Base-by-base conservation (phyloP, 1,139 yeast genomes). In the Yamadazyma membranifaciens region DNA sequence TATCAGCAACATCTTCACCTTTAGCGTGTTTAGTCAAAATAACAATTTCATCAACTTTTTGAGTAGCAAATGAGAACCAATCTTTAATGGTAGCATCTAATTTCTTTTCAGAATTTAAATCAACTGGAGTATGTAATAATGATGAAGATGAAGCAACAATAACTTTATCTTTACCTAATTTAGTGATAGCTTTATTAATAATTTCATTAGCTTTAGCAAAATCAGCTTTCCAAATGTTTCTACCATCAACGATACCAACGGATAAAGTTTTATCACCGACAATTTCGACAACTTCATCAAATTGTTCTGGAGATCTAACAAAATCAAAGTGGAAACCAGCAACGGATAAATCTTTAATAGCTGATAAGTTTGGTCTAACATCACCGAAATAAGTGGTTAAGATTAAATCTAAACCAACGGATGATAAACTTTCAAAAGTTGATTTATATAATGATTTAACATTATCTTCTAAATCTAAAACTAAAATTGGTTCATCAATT, bases 161-260 rank as follows among this genome's bases (percentile, higher is more conserved):
- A 54, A 88, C 91, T 70, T 92, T 84, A 63, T 87, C 95, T 54
- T 79, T 76, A 67, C 97, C 97, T 56, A 91, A 75, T 73, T 85
- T 83, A 56, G 72, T 82, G 61, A 86, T 77, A 56, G 96, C 97
- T 69, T 81, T 78, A 67, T 83, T 75, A 58, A 89, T 95, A 51
- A 84, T 66, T 53, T 73, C 85, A 61, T 89, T 73, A 53, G 98
- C 95, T 73, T 82, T 81, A 61, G 92, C 69, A 60, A 84, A 87
- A 77, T 92, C 87, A 67, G 95, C 85, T 81, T 92, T 92, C 98
- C 98, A 92, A 73, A 92, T 87, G 83, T 92, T 92, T 83, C 98
- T 89, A 75, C 98, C 98, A 60, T 88, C 95, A 60, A 92, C 92
- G 59, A 92, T 81, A 87, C 98, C 98, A 53, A 85, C 96, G 51